Percentiles rank a stretch among this genome's conserved stretches.
These are phyloP conservation scores for Aspergillus hancockii DNA, from an alignment of 495 filamentous ascomycete species.

Conservation along the genomic window DNA sequence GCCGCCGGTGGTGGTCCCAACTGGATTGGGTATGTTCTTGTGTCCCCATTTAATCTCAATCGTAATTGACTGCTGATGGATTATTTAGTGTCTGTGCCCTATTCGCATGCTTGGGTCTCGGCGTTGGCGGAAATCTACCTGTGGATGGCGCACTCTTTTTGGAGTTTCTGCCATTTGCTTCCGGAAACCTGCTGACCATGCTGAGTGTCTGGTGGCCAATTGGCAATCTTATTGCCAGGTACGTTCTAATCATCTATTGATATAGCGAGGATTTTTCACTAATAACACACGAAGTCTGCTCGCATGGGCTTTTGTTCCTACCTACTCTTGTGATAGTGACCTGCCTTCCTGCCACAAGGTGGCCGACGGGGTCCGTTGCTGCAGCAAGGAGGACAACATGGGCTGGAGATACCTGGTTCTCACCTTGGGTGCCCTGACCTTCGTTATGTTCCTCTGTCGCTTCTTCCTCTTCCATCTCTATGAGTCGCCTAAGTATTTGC, in stretches of 20 bases:
- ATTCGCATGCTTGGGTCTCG: conserved; percentile 53
- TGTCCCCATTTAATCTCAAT: neutral
- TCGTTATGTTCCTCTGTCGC: conserved; percentile 67
- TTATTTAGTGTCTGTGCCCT: conserved; percentile 39
- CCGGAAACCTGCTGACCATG: conserved; percentile 54
- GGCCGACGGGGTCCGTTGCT: conserved; percentile 41
- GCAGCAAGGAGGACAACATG: conserved; percentile 64
- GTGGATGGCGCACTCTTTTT: conserved; percentile 61
- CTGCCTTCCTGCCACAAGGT: conserved; percentile 29
- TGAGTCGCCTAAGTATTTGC: conserved; percentile 80
- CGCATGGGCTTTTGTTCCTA: conserved; percentile 59
- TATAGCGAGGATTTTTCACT: conserved; percentile 18
- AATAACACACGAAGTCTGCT: conserved; percentile 39
- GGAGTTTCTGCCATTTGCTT: conserved; percentile 58
- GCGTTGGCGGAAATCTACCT: conserved; percentile 61
- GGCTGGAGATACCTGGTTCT: conserved; percentile 82
- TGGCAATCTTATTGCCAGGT: conserved; percentile 53
- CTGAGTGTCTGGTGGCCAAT: conserved; percentile 63
- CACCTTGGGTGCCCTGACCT: conserved; percentile 69
- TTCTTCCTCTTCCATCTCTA: conserved; percentile 78
- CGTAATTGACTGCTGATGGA: neutral
- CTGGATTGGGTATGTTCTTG: conserved; percentile 49
- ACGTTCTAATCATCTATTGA: conserved; percentile 9
- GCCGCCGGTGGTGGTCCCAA: conserved; percentile 52
- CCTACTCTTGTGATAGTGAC: conserved; percentile 44